Percentiles rank a stretch among this genome's conserved stretches.
These are phyloP conservation scores for Metarhizium brunneum DNA, from an alignment of 2,329 filamentous ascomycete genomes.

Conservation along the genomic window DNA sequence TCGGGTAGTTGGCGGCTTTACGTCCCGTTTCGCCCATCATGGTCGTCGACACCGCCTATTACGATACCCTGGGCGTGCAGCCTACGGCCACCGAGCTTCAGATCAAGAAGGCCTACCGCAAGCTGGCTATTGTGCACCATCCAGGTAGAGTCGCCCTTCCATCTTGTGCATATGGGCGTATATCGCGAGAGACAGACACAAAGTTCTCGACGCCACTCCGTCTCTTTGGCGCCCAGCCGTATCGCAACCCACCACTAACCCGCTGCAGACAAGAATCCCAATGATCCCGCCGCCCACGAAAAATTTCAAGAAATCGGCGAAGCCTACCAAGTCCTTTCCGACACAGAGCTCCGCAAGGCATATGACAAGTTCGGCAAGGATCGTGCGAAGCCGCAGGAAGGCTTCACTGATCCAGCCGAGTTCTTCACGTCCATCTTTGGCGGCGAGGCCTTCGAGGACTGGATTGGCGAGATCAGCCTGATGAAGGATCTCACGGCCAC, in stretches of 20 bases:
- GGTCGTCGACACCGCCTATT: slow-evolving; percentile 84
- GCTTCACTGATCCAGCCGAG: slow-evolving; percentile 91
- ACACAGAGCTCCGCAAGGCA: slow-evolving; percentile 74
- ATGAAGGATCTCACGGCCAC: slow-evolving; percentile 98
- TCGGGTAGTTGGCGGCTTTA: not conserved
- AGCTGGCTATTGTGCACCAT: slow-evolving; percentile 87
- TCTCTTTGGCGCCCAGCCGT: not conserved
- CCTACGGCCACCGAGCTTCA: slow-evolving; percentile 81
- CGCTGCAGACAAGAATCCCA: slow-evolving; percentile 82
- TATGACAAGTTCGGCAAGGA: slow-evolving; percentile 99
- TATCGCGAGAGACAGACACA: not conserved
- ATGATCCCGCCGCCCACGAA: slow-evolving; percentile 85
- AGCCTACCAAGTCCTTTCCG: slow-evolving; percentile 73
- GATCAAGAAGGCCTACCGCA: slow-evolving; percentile 96
- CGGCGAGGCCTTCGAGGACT: slow-evolving; percentile 88
- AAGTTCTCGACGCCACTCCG: slow-evolving; percentile 3
- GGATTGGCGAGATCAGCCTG: slow-evolving; percentile 95
- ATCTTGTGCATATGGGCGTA: not conserved
- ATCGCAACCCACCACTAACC: not conserved
- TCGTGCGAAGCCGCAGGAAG: slow-evolving; percentile 77
- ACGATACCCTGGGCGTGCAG: slow-evolving; percentile 76
- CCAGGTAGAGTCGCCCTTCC: slow-evolving; percentile 49
- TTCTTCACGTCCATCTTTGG: slow-evolving; percentile 99
- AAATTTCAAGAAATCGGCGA: slow-evolving; percentile 85
- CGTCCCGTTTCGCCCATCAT: slow-evolving; percentile 37